Percentiles rank a stretch among this genome's conserved stretches.
Conservation (phyloP, 768 basidiomycete species). For the Xerocomellus dryophilus region DNA sequence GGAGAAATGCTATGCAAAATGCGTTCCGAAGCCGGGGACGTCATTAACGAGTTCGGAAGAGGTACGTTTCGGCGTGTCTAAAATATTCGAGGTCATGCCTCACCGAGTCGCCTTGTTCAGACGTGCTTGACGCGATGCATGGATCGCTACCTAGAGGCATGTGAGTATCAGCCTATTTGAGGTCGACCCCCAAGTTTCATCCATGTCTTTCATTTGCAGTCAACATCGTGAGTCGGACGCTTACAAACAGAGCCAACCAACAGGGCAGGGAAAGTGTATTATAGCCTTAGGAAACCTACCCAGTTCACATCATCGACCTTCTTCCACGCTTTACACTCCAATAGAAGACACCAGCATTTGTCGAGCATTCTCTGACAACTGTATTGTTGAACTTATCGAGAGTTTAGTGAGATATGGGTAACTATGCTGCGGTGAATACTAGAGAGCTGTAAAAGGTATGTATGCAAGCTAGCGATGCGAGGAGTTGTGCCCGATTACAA, state of each 20-base stretch:
- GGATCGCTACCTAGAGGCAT: constrained; percentile 82
- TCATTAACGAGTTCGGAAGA: constrained; percentile 71
- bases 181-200: constrained; percentile 2
- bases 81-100: not conserved
- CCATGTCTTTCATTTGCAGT: constrained; percentile 41
- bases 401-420: constrained; percentile 3
- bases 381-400: constrained; percentile 17
- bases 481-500: constrained; percentile 13
- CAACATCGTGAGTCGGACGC: constrained; percentile 72
- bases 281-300: constrained; percentile 1
- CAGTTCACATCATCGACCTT: not conserved
- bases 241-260: constrained; percentile 50
- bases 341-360: not conserved
- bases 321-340: not conserved
- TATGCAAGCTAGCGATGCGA: constrained; percentile 13
- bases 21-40: constrained; percentile 70
- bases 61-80: constrained; percentile 38
- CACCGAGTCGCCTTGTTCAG: constrained; percentile 34
- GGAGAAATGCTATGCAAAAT: constrained; percentile 76
- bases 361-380: not conserved
- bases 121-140: constrained; percentile 73
- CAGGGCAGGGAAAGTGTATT: constrained; percentile 21
- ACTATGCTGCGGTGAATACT: constrained; percentile 14
- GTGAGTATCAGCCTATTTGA: constrained; percentile 43
- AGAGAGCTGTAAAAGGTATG: constrained; percentile 17